These are phyloP conservation scores for Auricularia auricula-judae DNA, from an alignment of 768 basidiomycete genomes.

Conservation along the genomic window DNA sequence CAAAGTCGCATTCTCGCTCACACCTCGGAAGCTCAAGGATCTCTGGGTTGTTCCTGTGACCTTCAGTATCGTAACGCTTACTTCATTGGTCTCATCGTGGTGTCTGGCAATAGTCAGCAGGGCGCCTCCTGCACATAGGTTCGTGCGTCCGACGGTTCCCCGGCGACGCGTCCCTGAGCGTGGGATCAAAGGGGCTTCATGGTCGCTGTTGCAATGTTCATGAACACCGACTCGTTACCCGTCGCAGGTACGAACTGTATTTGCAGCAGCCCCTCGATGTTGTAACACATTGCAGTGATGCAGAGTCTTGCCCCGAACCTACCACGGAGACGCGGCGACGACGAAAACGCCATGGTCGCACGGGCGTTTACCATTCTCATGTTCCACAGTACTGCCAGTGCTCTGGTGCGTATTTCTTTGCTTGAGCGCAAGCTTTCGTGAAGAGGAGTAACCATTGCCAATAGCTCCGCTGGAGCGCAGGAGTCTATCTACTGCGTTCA, in stretches of 20 bases:
- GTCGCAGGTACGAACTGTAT: conserved; percentile 68
- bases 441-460: background rate
- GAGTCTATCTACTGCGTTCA: conserved; percentile 54
- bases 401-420: conserved; percentile 14
- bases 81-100: conserved; percentile 62
- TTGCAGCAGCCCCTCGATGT: too few relatives aligned
- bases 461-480: conserved; percentile 87
- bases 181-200: conserved; percentile 49
- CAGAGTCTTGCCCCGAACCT: conserved; percentile 77
- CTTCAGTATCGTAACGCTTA: conserved; percentile 63
- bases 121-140: conserved; percentile 70
- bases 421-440: too few relatives aligned
- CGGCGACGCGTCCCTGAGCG: background rate
- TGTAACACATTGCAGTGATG: conserved; percentile 70
- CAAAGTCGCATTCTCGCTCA: conserved; percentile 87
- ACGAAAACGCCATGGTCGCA: conserved; percentile 79
- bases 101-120: conserved; percentile 49
- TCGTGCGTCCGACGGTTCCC: background rate
- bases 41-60: conserved; percentile 81
- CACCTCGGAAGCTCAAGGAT: conserved; percentile 74
- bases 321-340: conserved; percentile 74
- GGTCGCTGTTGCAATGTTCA: conserved; percentile 76
- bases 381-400: conserved; percentile 63
- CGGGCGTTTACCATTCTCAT: conserved; percentile 84
- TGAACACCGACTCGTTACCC: conserved; percentile 92